A percentile compares a stretch with the other conserved stretches of the same genome.
These are phyloP conservation scores for Apiospora aurea DNA, from an alignment of 2,329 filamentous ascomycete species.

Conservation along the genomic window DNA sequence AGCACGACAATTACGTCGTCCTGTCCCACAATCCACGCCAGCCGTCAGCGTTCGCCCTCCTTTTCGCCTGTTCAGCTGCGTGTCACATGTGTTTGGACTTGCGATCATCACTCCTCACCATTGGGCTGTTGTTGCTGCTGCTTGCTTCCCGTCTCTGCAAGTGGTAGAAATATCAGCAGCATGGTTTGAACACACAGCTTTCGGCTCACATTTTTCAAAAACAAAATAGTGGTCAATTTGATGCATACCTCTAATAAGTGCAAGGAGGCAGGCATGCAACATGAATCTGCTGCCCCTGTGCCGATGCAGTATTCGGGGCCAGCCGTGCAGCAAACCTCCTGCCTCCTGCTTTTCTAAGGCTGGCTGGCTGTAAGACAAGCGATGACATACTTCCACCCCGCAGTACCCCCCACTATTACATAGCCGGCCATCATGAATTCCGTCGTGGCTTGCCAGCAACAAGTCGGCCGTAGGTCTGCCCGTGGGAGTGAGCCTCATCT, in stretches of 20 bases:
- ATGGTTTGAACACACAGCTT: too few species aligned
- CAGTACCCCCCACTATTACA: slow-evolving; percentile 9
- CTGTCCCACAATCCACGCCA: not conserved
- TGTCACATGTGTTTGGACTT: not conserved
- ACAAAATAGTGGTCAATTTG: not conserved
- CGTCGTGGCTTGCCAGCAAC: not conserved
- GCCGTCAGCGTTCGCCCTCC: not conserved
- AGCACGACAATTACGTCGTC: not conserved
- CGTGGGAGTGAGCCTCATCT: not conserved
- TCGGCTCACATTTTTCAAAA: too few species aligned
- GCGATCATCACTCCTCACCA: not conserved
- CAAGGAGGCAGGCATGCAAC: not conserved
- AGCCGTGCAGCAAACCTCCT: not conserved
- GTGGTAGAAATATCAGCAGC: not conserved
- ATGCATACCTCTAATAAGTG: not conserved
- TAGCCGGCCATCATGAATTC: slow-evolving; percentile 11
- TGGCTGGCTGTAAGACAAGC: not conserved
- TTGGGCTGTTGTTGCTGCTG: not conserved
- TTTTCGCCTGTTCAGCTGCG: not conserved
- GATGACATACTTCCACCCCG: not conserved
- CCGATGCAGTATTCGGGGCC: not conserved
- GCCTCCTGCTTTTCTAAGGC: not conserved
- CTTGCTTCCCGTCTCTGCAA: not conserved
- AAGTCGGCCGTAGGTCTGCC: not conserved
- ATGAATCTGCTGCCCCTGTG: not conserved